Evolutionary conservation across 2,329 filamentous ascomycete genomes (phyloP).

Genomic region (Cladobotryum protrusum): DNA sequence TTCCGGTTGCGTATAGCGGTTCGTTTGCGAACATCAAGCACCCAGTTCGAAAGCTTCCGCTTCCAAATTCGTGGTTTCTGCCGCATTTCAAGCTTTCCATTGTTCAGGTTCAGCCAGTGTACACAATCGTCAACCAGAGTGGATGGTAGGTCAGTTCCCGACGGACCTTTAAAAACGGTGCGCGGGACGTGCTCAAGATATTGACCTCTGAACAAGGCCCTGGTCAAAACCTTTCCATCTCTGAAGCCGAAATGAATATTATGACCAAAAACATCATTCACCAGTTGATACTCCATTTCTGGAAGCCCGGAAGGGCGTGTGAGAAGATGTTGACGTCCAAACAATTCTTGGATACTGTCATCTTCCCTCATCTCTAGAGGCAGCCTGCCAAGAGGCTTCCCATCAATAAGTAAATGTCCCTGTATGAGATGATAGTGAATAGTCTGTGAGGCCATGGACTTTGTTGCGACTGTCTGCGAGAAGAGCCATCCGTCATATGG

Average conservation of each 20-base stretch:
- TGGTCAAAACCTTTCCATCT: no score
- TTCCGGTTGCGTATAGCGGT: conserved; percentile 21
- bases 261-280: conserved; percentile 17
- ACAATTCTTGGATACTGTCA: conserved; percentile 40
- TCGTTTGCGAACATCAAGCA: conserved; percentile 22
- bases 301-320: conserved; percentile 45
- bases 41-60: conserved; percentile 24
- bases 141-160: conserved; percentile 42
- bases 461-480: no score
- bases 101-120: conserved; percentile 52
- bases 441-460: conserved; percentile 8
- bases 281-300: conserved; percentile 46
- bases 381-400: conserved; percentile 35
- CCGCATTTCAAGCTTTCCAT: conserved; percentile 43
- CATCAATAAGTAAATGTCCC: conserved; percentile 30
- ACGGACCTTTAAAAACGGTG: conserved; percentile 19
- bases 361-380: conserved; percentile 45
- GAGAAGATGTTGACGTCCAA: conserved; percentile 45
- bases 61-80: conserved; percentile 31
- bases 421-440: conserved; percentile 29
- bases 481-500: no score
- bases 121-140: conserved; percentile 45
- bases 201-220: conserved; percentile 18
- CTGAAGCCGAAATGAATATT: conserved; percentile 35
- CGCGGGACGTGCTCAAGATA: conserved; percentile 30